These are phyloP conservation scores for Plasmodium sp. DNA, from an alignment of 169 alveolate species.

Conservation along the genomic window DNA sequence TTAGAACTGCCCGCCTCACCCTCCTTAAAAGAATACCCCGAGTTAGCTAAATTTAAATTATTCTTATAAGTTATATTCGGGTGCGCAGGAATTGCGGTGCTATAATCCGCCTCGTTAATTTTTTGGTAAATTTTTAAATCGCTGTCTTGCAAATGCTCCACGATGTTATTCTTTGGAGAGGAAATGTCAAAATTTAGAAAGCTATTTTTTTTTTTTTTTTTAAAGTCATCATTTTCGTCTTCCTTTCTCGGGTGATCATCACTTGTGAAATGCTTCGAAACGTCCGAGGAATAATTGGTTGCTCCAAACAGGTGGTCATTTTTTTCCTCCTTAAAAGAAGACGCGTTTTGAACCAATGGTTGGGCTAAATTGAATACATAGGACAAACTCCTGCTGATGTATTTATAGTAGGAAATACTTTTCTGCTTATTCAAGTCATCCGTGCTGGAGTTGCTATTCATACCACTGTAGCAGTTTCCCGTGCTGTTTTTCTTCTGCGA, in stretches of 20 bases:
- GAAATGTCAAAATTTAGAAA: constrained; percentile 25
- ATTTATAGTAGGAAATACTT: constrained; percentile 52
- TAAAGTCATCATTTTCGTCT: neutral
- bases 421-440: constrained; percentile 46
- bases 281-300: neutral
- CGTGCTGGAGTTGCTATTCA: neutral
- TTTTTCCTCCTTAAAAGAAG: constrained; percentile 15
- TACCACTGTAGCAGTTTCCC: neutral
- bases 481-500: constrained; percentile 11
- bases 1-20: constrained; percentile 5
- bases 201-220: constrained; percentile 33
- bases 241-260: neutral
- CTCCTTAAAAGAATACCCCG: neutral
- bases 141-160: constrained; percentile 72
- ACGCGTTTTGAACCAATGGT: constrained; percentile 23
- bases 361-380: constrained; percentile 63
- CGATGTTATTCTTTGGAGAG: constrained; percentile 45
- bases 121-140: constrained; percentile 70
- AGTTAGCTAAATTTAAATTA: constrained; percentile 43
- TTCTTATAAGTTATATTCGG: constrained; percentile 65
- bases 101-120: constrained; percentile 62
- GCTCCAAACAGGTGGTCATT: neutral
- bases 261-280: neutral
- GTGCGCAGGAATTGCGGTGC: constrained; percentile 22
- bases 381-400: constrained; percentile 57